These are phyloP conservation scores for Leccinum boreale DNA, from an alignment of 768 basidiomycete species.

Conservation along the genomic window DNA sequence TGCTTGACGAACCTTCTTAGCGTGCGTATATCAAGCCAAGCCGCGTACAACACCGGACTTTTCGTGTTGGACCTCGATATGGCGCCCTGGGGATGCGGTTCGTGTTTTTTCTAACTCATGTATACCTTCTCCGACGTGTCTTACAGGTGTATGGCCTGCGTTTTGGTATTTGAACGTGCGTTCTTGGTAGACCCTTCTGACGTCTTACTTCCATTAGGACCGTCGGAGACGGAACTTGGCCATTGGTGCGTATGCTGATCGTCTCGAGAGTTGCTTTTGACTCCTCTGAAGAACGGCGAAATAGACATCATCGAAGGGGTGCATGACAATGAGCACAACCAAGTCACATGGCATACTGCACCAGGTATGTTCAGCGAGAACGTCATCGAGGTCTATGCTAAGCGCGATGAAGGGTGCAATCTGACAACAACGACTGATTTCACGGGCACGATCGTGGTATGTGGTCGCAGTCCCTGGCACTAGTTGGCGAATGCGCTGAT, in stretches of 20 bases:
- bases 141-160: constrained; percentile 75
- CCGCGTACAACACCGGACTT: constrained; percentile 69
- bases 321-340: constrained; percentile 80
- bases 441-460: constrained; percentile 61
- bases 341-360: constrained; percentile 77
- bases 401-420: constrained; percentile 46
- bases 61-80: constrained; percentile 81
- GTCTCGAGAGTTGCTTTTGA: constrained; percentile 2
- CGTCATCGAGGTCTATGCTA: not conserved
- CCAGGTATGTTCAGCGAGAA: constrained; percentile 40
- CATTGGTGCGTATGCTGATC: constrained; percentile 43
- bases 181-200: constrained; percentile 4
- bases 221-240: constrained; percentile 57
- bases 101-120: not conserved
- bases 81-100: constrained; percentile 89
- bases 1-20: constrained; percentile 33
- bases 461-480: constrained; percentile 20
- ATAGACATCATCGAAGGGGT: constrained; percentile 86
- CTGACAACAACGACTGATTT: constrained; percentile 53
- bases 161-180: constrained; percentile 52
- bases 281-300: constrained; percentile 57
- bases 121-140: constrained; percentile 1
- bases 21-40: constrained; percentile 70
- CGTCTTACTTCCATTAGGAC: constrained; percentile 21
- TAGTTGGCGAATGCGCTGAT: not conserved